Base-by-base conservation (phyloP, 208 protist genomes). In the Trypanosomatidae sp. region DNA sequence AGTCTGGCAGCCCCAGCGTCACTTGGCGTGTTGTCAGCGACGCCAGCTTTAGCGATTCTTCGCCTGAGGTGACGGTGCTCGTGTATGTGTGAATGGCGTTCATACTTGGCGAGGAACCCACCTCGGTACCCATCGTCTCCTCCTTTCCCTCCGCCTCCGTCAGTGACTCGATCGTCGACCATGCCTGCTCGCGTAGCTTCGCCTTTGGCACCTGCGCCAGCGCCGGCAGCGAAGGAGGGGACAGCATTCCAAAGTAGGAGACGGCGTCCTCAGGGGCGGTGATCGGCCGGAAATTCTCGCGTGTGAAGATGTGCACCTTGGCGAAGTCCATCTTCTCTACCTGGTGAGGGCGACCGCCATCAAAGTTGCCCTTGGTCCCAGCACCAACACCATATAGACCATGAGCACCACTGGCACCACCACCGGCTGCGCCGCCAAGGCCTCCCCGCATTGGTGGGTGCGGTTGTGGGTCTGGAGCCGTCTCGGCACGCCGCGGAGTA, bases 31-130 rank as follows among this genome's bases (percentile, higher is more conserved):
- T 91, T 30, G 82, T 83, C 25, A 87, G 67, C 22, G 88, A 93
- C 2, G 88, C 91, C 67, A 89, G 73, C 71, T 95, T 91, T 28
- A 95, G 81, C 22, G 87, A 92, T 36, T 83, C 80, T 13, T 92
- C 85, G 13, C 41, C 72, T 62, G 67, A 62, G 56, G 56, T 81
- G 74, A 22, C 47, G 44, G 73, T 75, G 66, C 69, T 74, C 22
- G 39, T 22, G 36, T 66, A 77, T 49, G 36, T 66, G 53, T 81
- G 55, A 43, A 46, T 56, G n/a, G 25, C 33, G 3, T 39, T 56
- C 10, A 52, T 60, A 6, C 3, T 49, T 58, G 50, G 25, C 22
- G 39, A 47, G 39, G 28, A 56, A n/a, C 58, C 46, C 67, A 39
- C 39, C 77, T 53, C 62, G 17, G 43, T 53, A 2, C 62, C 17